A percentile compares a stretch with the other conserved stretches of the same genome.
phyloP scores from a whole-genome alignment of 805 yeast species.

The Candida verbasci region DNA sequence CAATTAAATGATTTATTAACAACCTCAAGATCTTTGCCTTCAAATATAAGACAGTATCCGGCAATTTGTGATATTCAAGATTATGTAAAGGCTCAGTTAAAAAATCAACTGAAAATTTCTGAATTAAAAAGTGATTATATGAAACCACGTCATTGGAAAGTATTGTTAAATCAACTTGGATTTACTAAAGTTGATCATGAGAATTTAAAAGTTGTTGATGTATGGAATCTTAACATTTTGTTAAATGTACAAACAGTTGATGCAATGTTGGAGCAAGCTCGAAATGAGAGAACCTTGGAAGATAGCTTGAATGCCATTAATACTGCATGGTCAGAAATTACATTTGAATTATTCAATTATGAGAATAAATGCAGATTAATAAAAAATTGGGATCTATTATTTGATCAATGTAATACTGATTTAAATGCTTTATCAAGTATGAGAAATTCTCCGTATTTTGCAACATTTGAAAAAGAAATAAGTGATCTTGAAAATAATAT shows the following conservation, averaged over 20 bases:
- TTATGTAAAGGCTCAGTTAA: slow-evolving; percentile 36
- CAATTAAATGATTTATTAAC: slow-evolving; percentile 48
- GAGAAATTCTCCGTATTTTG: slow-evolving; percentile 62
- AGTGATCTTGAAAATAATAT: slow-evolving; percentile 52
- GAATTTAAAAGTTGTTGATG: slow-evolving; percentile 48
- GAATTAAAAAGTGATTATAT: slow-evolving; percentile 55
- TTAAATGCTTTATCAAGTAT: slow-evolving; percentile 61
- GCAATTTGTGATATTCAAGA: slow-evolving; percentile 61
- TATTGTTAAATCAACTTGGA: slow-evolving; percentile 34
- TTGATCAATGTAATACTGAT: slow-evolving; percentile 57
- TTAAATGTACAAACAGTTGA: slow-evolving; percentile 44
- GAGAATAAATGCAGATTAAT: slow-evolving; percentile 52
- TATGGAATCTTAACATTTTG: slow-evolving; percentile 53
- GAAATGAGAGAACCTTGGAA: slow-evolving; percentile 66
- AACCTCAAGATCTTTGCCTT: slow-evolving; percentile 49
- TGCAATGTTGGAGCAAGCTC: slow-evolving; percentile 56
- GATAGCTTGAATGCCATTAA: slow-evolving; percentile 49
- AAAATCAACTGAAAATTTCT: slow-evolving; percentile 33
- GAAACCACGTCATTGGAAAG: slow-evolving; percentile 64
- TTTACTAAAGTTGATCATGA: slow-evolving; percentile 15
- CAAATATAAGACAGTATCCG: slow-evolving; percentile 57
- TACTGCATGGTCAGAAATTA: slow-evolving; percentile 49
- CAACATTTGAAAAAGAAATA: slow-evolving; percentile 56
- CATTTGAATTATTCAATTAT: slow-evolving; percentile 53
- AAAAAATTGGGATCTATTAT: slow-evolving; percentile 61